Evolutionary conservation across 2,329 filamentous ascomycete species (phyloP).

Genomic region (Penicillium brasilianum): DNA sequence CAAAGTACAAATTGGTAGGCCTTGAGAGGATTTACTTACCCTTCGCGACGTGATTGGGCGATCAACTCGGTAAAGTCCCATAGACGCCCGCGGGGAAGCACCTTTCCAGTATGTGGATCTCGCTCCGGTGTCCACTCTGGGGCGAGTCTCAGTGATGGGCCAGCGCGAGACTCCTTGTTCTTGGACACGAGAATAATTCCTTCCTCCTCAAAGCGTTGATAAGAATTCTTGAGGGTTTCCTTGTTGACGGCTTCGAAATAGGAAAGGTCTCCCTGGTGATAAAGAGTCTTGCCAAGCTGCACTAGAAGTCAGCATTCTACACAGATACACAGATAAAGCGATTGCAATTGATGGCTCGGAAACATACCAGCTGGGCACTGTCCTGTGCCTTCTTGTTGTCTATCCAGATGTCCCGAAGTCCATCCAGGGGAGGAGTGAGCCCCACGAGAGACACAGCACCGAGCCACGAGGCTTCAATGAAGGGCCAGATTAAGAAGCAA

Average conservation of each 20-base stretch:
- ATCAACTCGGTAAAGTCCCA: constrained; percentile 95
- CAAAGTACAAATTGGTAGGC: background rate
- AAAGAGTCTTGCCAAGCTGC: constrained; percentile 90
- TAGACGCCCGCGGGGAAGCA: constrained; percentile 74
- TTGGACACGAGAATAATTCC: constrained; percentile 80
- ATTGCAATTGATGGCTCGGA: constrained; percentile 34
- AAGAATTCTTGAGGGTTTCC: constrained; percentile 93
- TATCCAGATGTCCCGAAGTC: constrained; percentile 74
- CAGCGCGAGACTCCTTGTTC: constrained; percentile 57
- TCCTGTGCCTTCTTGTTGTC: constrained; percentile 78
- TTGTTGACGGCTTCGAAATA: constrained; percentile 99
- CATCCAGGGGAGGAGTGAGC: constrained; percentile 71
- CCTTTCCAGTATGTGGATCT: constrained; percentile 62
- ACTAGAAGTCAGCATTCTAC: constrained; percentile 23
- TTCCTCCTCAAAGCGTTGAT: constrained; percentile 85
- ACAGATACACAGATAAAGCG: background rate
- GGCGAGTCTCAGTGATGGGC: constrained; percentile 65
- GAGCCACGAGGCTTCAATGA: constrained; percentile 93
- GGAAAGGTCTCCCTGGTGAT: constrained; percentile 93
- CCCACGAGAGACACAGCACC: constrained; percentile 87
- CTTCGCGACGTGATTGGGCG: constrained; percentile 79
- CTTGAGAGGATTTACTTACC: constrained; percentile 47
- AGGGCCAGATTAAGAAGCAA: constrained; percentile 98
- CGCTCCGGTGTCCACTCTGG: constrained; percentile 75
- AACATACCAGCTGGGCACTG: constrained; percentile 75